Evolutionary conservation across 345 rosid species (phyloP), one percentile per base, ranked within the genome.

Genomic region (Populus pruinosa): DNA sequence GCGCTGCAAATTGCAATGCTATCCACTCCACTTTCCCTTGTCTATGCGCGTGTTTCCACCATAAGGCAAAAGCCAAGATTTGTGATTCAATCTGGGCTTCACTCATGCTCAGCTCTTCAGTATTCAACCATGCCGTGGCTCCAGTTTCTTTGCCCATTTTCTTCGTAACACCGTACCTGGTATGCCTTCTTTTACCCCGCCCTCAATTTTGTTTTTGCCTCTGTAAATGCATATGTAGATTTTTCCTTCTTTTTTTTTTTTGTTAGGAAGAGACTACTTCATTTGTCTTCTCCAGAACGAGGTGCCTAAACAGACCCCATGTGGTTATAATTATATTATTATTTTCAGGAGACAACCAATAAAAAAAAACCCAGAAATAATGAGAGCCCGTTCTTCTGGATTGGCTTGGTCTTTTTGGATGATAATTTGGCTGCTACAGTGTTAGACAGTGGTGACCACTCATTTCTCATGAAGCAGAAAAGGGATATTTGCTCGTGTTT

Each of bases 391-490:
- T 35, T 64, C 68, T 81, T 87, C 85, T 21, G 61, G 71, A 55
- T 63, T 47, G 21, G 61, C 56, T 31, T 38, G 11, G 21, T 25
- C 27, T 21, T 39, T 77, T 59, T 44, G 80, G 88, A 83, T 78
- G 73, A 78, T 25, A 75, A 41, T 56, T 78, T 76, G 84, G 84
- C 81, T 47, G 79, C 77, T 78, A 31, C 47, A 13, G 13, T 33
- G 38, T 6, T 0, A 5, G 8, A 1, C 7, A 33, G 72, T 71
- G 78, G 82, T 68, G 75, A 76, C 86, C 86, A 78, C 80, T 35
- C 2, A 18, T 38, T 66, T 77, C 67, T 49, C 65, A 6, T 55
- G 44, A 41, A 38, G 67, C 25, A 63, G 63, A 76, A 81, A 75
- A 64, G 8, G 56, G 29, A 5, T 31, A 6, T 7, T 36, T 44